Percentiles rank a stretch among this genome's conserved stretches.
These are phyloP conservation scores for Tetrapisispora arboricola DNA, from an alignment of 805 yeast species.

Conservation along the genomic window DNA sequence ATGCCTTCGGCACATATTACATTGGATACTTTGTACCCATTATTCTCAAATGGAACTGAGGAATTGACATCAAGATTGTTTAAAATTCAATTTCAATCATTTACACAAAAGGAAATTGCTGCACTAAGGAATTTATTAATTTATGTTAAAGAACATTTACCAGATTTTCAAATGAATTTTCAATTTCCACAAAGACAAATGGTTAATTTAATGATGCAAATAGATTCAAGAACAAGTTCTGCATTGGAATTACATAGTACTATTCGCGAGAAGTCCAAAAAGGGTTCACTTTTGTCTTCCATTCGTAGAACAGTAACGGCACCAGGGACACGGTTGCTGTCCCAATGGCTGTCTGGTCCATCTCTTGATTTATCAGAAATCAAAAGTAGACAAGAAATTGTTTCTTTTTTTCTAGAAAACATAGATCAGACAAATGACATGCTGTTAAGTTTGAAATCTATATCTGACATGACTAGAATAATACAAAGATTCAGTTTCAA, in stretches of 20 bases:
- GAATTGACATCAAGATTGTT: constrained; percentile 20
- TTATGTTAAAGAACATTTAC: constrained; percentile 67
- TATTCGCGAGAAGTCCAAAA: constrained; percentile 43
- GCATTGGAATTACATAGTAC: constrained; percentile 64
- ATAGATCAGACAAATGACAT: constrained; percentile 24
- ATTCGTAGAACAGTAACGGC: constrained; percentile 67
- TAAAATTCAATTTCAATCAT: constrained; percentile 18
- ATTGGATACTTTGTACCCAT: constrained; percentile 29
- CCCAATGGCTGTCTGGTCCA: constrained; percentile 79
- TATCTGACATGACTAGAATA: constrained; percentile 50
- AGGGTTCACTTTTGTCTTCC: constrained; percentile 62
- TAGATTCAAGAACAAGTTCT: constrained; percentile 70
- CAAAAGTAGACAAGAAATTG: constrained; percentile 42
- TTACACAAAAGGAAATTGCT: constrained; percentile 40
- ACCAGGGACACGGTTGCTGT: constrained; percentile 70
- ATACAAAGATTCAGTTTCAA: constrained; percentile 48
- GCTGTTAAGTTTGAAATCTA: constrained; percentile 31
- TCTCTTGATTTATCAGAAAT: constrained; percentile 50
- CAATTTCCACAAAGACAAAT: constrained; percentile 55
- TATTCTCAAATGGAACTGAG: constrained; percentile 27
- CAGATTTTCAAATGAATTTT: constrained; percentile 51
- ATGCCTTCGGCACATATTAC: constrained; percentile 34
- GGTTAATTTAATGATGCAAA: constrained; percentile 49
- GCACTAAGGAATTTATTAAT: constrained; percentile 55
- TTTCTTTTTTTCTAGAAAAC: constrained; percentile 34